Conservation (phyloP, 768 basidiomycete species). For the Leucosporidium scottii region DNA sequence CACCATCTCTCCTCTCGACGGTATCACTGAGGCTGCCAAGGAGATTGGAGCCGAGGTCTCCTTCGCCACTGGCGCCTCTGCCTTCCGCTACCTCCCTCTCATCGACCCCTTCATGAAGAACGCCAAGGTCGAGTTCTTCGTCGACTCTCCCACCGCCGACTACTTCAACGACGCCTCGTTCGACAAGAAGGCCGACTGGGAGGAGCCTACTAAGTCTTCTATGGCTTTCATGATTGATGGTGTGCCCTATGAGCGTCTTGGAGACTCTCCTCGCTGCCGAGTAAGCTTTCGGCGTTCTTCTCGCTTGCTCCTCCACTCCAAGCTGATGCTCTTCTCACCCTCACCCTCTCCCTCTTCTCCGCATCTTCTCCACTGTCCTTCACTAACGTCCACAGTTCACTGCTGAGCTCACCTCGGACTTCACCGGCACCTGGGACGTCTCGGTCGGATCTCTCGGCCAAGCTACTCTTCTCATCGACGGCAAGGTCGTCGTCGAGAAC, state of each 20-base stretch:
- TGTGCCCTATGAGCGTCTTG: constrained; percentile 9
- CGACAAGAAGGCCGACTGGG: background rate
- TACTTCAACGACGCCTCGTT: background rate
- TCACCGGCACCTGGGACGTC: constrained; percentile 29
- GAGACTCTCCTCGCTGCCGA: background rate
- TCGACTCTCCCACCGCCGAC: background rate
- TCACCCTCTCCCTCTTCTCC: background rate
- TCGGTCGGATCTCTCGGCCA: constrained; percentile 29
- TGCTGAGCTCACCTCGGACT: constrained; percentile 20
- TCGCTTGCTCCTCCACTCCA: background rate
- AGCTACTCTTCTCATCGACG: constrained; percentile 30
- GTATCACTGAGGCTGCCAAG: constrained; percentile 37
- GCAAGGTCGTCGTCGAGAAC: constrained; percentile 28
- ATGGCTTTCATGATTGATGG: constrained; percentile 27
- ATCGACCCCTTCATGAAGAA: constrained; percentile 3
- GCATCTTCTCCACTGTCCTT: background rate
- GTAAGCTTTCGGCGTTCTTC: background rate
- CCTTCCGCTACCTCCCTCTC: constrained; percentile 27
- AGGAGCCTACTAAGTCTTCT: background rate
- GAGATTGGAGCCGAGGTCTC: constrained; percentile 23
- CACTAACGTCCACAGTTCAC: constrained; percentile 8
- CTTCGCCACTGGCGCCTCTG: constrained; percentile 15
- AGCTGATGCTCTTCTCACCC: background rate
- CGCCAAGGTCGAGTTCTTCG: constrained; percentile 10
- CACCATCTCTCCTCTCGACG: constrained; percentile 42